Evolutionary conservation across 345 rosid species (phyloP), one percentile per base, ranked within the genome.

Genomic region (Rhizophora mangle): DNA sequence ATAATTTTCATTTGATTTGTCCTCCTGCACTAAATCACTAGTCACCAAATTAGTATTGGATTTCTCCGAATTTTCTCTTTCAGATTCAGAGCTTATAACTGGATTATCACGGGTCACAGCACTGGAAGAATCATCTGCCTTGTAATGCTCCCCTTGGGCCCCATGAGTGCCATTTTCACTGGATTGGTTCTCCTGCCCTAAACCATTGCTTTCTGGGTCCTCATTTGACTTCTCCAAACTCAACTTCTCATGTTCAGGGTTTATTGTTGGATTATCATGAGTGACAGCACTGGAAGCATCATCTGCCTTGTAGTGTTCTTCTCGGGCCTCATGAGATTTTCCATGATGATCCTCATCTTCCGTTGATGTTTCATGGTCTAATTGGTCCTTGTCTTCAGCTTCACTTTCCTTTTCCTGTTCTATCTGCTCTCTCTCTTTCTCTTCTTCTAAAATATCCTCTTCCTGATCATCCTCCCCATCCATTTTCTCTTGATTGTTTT

Each of bases 251-350:
- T 75, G 68, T 65, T 81, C 92, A 24, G 82, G 55, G 69, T 52
- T 76, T 32, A 70, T 57, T 15, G 49, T 67, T 60, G 79, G 83
- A 22, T 81, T 63, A 66, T 89, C 96, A 60, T 95, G 97, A 39
- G 96, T 79, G 61, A 95, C 99, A 19, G 97, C 99, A 80, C 96
- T 95, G 34, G 98, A 95, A 75, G 98, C 99, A 81, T 95, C 99
- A 73, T 95, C 99, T 20, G 83, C 96, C 80, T 79, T 89, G 74
- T 93, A 93, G 68, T 84, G 82, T 75, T 84, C 93, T 75, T 93
- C 96, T 20, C 93, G 86, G 19, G 98, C 98, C 81, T 84, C 96
- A 22, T 87, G 89, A 67, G 81, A 56, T 15, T 73, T 70, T 51
- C 69, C 86, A 56, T 83, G 80, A 27, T 70, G 80, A 63, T 82